Evolutionary conservation across 306 rosid genomes (phyloP).

Genomic region (Gastrolobium bilobum): DNA sequence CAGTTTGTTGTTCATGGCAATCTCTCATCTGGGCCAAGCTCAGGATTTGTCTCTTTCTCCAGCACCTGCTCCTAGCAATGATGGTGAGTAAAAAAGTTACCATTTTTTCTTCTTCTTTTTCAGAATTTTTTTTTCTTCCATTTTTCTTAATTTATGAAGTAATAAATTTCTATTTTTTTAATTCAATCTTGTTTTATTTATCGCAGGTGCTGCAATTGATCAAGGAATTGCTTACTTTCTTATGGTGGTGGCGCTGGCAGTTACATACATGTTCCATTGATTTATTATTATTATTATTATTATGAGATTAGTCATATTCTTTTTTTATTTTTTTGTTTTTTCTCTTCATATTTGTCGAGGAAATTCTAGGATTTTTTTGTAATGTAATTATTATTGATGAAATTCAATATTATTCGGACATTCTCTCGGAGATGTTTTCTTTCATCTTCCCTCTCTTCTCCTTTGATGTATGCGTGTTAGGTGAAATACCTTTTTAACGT

Average conservation of each 20-base stretch:
- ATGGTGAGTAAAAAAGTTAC: slow-evolving; percentile 54
- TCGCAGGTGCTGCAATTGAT: slow-evolving; percentile 67
- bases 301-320: neutral
- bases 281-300: neutral
- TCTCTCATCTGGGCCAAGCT: slow-evolving; percentile 53
- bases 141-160: neutral
- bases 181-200: slow-evolving; percentile 1
- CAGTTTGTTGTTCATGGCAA: slow-evolving; percentile 53
- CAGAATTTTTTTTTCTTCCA: neutral
- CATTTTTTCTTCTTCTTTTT: neutral
- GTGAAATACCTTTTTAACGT: neutral
- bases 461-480: neutral
- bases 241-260: slow-evolving; percentile 68
- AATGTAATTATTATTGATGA: slow-evolving; percentile 28
- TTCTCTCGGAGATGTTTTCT: neutral
- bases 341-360: slow-evolving; percentile 45
- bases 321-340: slow-evolving; percentile 20
- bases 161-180: neutral
- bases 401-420: slow-evolving; percentile 6
- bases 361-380: slow-evolving; percentile 32
- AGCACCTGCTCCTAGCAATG: slow-evolving; percentile 55
- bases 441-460: neutral
- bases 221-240: slow-evolving; percentile 81
- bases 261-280: slow-evolving; percentile 74
- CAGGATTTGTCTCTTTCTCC: slow-evolving; percentile 63